Base-by-base conservation (phyloP, 1,139 yeast species). In the Debaryomyces sp. region DNA sequence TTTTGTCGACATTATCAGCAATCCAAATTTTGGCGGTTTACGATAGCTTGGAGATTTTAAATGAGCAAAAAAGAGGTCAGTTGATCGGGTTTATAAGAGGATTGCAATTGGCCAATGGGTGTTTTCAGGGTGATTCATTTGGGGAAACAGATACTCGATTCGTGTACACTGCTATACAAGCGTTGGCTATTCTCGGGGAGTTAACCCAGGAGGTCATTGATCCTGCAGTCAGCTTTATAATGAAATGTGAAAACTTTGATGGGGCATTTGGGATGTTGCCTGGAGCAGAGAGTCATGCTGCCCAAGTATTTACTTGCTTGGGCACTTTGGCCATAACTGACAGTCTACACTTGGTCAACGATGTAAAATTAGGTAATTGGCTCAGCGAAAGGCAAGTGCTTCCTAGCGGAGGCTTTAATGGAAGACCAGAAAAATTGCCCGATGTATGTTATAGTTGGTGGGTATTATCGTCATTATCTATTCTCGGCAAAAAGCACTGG, bases 381-480 rank as follows among this genome's bases (percentile, higher is more conserved):
- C 75, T 94, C 18, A 81, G 94, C 58, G 98, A 94, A 63, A 74
- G 99, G 48, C 99, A 94, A 65, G 80, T 89, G n/a, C 58, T 66
- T 34, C 84, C 85, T 3, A 77, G 78, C 23, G 99, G 99, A 5
- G 99, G 99, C 0, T 75, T 94, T 47, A 94, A 94, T 63, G 99
- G 99, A 0, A 80, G 99, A 44, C 99, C 99, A 0, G 97, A 95
- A 55, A 94, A 94, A 64, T 71, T 92, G 23, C 97, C 98, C 0
- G 99, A 94, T 66, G 97, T 89, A 13, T 94, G 99, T 64, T 94
- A 94, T 64, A 85, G 95, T 61, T 95, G 98, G 98, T 94, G 99
- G 99, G 97, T 91, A 6, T 67, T 92, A 38, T 87, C 96, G 1
- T 80, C 94, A 1, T 70, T 94, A 45, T 80, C 89, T 0, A 86